These are phyloP conservation scores for Erythrobasidium hasegawianum DNA, from an alignment of 1,284 basidiomycete species.

Conservation along the genomic window DNA sequence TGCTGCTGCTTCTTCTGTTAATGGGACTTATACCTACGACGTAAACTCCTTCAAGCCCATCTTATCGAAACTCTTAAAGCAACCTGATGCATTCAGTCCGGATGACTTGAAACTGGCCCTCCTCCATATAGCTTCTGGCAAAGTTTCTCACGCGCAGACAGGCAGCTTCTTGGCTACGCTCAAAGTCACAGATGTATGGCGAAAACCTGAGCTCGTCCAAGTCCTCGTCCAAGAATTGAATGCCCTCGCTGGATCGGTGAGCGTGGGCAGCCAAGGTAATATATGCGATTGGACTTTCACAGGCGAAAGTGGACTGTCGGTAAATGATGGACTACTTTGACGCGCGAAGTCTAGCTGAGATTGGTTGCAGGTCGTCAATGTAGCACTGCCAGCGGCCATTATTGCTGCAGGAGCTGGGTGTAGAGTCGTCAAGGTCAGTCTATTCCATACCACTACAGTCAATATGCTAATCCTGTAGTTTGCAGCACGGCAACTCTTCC, in stretches of 20 bases:
- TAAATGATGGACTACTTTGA: neutral
- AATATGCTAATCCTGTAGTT: neutral
- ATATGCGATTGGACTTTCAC: constrained; percentile 59
- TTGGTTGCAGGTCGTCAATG: constrained; percentile 98
- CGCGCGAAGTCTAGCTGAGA: constrained; percentile 68
- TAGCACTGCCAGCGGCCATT: constrained; percentile 89
- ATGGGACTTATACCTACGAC: constrained; percentile 2
- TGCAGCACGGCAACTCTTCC: constrained; percentile 88
- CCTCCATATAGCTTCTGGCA: constrained; percentile 34
- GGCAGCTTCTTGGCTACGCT: constrained; percentile 45
- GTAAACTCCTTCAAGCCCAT: constrained; percentile 35
- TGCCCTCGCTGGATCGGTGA: constrained; percentile 42
- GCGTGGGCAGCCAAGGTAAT: constrained; percentile 49
- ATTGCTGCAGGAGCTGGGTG: constrained; percentile 95
- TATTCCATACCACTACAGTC: neutral
- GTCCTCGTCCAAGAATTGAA: constrained; percentile 71
- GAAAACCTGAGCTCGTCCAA: constrained; percentile 49
- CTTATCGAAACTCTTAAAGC: constrained; percentile 22
- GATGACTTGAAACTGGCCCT: constrained; percentile 36
- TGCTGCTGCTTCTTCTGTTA: neutral
- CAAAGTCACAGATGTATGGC: constrained; percentile 41
- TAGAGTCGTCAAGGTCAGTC: constrained; percentile 79
- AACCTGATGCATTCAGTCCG: constrained; percentile 27
- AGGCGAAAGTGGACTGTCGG: constrained; percentile 25
- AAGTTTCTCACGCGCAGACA: constrained; percentile 41